Conservation (phyloP, 2,329 filamentous ascomycete genomes). For the Curvularia eragrostidis region DNA sequence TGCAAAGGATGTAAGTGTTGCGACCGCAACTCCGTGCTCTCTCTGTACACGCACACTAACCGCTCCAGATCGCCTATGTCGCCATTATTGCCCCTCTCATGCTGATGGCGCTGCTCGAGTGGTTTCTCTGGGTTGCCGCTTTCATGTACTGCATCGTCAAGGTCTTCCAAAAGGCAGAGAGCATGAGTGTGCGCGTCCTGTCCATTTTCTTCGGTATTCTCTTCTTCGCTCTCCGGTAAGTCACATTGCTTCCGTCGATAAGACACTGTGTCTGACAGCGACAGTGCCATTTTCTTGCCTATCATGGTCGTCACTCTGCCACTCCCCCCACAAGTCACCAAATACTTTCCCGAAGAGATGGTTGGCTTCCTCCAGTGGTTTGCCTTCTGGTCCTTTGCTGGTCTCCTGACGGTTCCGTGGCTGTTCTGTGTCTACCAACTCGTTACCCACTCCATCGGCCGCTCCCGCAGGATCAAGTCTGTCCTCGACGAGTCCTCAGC, state of each 20-base stretch:
- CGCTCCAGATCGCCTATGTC: constrained; percentile 78
- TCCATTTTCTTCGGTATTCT: constrained; percentile 75
- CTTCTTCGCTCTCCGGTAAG: constrained; percentile 78
- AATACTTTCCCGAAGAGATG: constrained; percentile 73
- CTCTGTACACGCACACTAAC: constrained; percentile 21
- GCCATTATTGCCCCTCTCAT: constrained; percentile 81
- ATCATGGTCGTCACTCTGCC: constrained; percentile 95
- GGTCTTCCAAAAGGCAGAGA: constrained; percentile 87
- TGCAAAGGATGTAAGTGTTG: constrained; percentile 49
- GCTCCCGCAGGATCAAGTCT: constrained; percentile 80
- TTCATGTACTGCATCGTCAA: constrained; percentile 92
- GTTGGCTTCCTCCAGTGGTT: constrained; percentile 86
- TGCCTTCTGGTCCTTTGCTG: constrained; percentile 91
- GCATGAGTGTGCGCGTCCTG: constrained; percentile 80
- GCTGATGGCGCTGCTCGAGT: constrained; percentile 85
- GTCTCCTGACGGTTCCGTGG: constrained; percentile 86
- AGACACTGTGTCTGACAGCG: constrained; percentile 25
- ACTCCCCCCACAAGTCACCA: constrained; percentile 73
- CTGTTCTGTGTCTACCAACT: constrained; percentile 91
- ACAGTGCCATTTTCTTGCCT: constrained; percentile 82
- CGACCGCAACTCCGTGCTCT: background rate
- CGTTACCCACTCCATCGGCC: constrained; percentile 83
- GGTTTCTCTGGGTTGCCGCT: constrained; percentile 93
- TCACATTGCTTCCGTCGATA: background rate
- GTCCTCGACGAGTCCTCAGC: constrained; percentile 84